Conservation (phyloP, 768 basidiomycete genomes). For the Stropharia rugosoannulata region DNA sequence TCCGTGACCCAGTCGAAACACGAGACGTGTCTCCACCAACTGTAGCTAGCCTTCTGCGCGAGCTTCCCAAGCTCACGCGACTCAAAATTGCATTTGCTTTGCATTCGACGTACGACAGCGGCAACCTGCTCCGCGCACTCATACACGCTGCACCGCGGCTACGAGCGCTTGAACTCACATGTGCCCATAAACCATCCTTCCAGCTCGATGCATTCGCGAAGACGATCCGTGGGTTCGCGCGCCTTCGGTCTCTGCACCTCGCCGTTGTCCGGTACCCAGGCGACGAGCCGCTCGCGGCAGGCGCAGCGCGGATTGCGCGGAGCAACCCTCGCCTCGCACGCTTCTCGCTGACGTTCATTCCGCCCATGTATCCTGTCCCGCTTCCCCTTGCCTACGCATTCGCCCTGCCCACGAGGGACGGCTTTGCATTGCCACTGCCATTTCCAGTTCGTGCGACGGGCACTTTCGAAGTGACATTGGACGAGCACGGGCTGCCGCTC, state of each 20-base stretch:
- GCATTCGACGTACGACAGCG: slow-evolving; percentile 74
- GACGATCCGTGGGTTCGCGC: slow-evolving; percentile 57
- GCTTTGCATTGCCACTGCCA: slow-evolving; percentile 27
- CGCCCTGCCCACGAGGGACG: slow-evolving; percentile 27
- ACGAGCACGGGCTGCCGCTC: slow-evolving; percentile 64
- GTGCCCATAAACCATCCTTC: slow-evolving; percentile 69
- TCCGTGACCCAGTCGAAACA: slow-evolving; percentile 66
- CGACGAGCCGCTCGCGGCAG: slow-evolving; percentile 56
- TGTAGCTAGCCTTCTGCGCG: slow-evolving; percentile 58
- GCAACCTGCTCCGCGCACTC: slow-evolving; percentile 65
- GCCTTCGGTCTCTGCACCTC: slow-evolving; percentile 60
- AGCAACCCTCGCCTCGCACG: slow-evolving; percentile 64
- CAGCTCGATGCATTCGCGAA: slow-evolving; percentile 68
- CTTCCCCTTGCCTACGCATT: slow-evolving; percentile 44
- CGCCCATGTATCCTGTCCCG: slow-evolving; percentile 48
- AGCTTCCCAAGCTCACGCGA: slow-evolving; percentile 51
- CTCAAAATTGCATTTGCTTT: slow-evolving; percentile 67
- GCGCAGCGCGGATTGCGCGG: slow-evolving; percentile 62
- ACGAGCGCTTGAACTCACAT: slow-evolving; percentile 62
- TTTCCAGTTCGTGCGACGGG: slow-evolving; percentile 48
- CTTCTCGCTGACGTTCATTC: slow-evolving; percentile 68
- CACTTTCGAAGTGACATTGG: slow-evolving; percentile 55
- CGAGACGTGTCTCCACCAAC: slow-evolving; percentile 66
- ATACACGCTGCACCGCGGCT: slow-evolving; percentile 66
- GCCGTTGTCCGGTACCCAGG: slow-evolving; percentile 68